Evolutionary conservation across 2,329 filamentous ascomycete genomes (phyloP).

Genomic region (Penicillium verrucosum): DNA sequence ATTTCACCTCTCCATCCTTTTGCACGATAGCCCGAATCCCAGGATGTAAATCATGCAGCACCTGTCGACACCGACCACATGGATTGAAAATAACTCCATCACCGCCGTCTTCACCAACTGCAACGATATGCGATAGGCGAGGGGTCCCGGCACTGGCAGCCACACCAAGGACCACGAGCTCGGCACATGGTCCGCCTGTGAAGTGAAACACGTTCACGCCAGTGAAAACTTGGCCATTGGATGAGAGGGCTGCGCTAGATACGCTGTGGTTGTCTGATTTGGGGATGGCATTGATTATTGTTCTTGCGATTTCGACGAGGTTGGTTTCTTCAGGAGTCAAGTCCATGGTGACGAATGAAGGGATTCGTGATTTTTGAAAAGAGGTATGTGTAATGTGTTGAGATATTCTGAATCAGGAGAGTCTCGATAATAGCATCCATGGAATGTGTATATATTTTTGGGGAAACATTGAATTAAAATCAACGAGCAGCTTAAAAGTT

Average conservation of each 20-base stretch:
- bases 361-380: neutral
- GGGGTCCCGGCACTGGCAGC: slow-evolving; percentile 23
- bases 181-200: slow-evolving; percentile 31
- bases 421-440: neutral
- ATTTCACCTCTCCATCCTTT: neutral
- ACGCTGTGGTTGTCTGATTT: slow-evolving; percentile 19
- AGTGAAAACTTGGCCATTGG: slow-evolving; percentile 19
- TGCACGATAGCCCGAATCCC: slow-evolving; percentile 24
- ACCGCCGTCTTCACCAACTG: slow-evolving; percentile 21
- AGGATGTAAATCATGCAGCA: slow-evolving; percentile 27
- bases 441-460: neutral
- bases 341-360: neutral
- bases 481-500: neutral
- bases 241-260: slow-evolving; percentile 16
- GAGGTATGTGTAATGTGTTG: neutral
- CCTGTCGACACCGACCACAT: slow-evolving; percentile 30
- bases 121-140: slow-evolving; percentile 26
- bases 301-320: neutral
- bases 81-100: slow-evolving; percentile 22
- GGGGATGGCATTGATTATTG: slow-evolving; percentile 10
- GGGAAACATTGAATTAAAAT: too few species aligned
- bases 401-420: neutral
- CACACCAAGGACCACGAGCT: slow-evolving; percentile 28
- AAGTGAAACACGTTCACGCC: slow-evolving; percentile 28
- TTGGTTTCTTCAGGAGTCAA: neutral